phyloP scores from a whole-genome alignment of 257 asterid species.

The Coffea canephora region DNA sequence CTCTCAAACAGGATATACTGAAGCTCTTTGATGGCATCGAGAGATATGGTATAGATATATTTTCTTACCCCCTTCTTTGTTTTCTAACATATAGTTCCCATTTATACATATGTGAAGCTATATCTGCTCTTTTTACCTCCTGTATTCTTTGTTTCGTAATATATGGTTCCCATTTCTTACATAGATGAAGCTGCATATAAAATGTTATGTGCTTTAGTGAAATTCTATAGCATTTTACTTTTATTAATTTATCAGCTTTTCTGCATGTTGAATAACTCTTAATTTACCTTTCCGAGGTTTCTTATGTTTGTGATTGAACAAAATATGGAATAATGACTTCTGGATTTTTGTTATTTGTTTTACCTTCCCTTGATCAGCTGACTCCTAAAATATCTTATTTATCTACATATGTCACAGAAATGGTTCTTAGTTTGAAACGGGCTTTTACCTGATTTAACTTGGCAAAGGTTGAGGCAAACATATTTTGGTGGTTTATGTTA shows the following conservation, averaged over 20 bases:
- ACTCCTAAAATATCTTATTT: background rate
- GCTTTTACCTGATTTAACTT: background rate
- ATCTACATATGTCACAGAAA: background rate
- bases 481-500: background rate
- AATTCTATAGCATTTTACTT: background rate
- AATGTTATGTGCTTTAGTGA: background rate
- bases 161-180: too few species aligned
- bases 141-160: background rate
- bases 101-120: background rate
- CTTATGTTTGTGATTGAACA: background rate
- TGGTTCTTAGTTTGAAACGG: background rate
- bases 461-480: background rate
- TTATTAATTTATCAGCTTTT: background rate
- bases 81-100: too few species aligned
- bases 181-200: background rate
- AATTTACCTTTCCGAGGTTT: background rate
- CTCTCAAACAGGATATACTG: constrained; percentile 60
- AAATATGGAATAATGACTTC: background rate
- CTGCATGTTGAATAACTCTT: background rate
- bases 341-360: background rate
- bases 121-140: background rate
- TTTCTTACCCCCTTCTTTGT: background rate
- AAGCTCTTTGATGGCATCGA: constrained; percentile 88
- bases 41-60: constrained; percentile 60
- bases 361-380: background rate